phyloP scores from a whole-genome alignment of 176 grass and related monocot genomes.

The Avena eriantha region DNA sequence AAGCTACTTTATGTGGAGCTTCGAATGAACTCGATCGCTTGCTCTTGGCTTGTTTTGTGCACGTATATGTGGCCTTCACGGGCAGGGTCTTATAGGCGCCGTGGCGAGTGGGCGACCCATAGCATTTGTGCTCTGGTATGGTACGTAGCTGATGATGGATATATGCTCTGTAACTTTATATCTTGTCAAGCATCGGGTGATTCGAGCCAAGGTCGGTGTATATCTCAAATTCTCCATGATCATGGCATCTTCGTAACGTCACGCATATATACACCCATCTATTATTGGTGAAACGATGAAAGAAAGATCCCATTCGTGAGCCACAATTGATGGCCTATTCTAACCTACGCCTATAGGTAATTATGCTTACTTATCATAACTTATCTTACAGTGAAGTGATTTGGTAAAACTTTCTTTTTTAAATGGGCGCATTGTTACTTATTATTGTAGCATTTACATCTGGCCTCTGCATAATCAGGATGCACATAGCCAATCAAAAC shows the following conservation, averaged over 20 bases:
- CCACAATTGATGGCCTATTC: constrained; percentile 15
- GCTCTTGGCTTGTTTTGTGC: background rate
- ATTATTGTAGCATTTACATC: too few relatives aligned
- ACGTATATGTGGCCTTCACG: background rate
- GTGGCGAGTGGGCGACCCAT: background rate
- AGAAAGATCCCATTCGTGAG: constrained; percentile 15
- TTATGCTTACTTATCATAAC: constrained; percentile 7
- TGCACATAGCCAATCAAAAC: too few relatives aligned
- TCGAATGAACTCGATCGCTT: background rate
- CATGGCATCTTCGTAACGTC: background rate
- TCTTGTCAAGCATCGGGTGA: constrained; percentile 10
- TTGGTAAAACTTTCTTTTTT: background rate
- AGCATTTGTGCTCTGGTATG: constrained; percentile 6
- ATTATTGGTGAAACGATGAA: background rate
- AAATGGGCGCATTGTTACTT: too few relatives aligned
- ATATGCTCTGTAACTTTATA: constrained; percentile 38
- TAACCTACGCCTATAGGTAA: background rate
- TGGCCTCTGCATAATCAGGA: too few relatives aligned
- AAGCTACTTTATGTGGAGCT: background rate
- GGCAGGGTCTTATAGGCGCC: constrained; percentile 25
- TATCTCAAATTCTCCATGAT: background rate
- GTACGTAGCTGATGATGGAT: background rate
- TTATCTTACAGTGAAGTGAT: background rate
- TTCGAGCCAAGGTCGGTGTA: background rate
- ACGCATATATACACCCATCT: background rate